Percentiles rank a stretch among this genome's conserved stretches.
Conservation (phyloP, 352 stramenopile species). For the Pythium insidiosum region DNA sequence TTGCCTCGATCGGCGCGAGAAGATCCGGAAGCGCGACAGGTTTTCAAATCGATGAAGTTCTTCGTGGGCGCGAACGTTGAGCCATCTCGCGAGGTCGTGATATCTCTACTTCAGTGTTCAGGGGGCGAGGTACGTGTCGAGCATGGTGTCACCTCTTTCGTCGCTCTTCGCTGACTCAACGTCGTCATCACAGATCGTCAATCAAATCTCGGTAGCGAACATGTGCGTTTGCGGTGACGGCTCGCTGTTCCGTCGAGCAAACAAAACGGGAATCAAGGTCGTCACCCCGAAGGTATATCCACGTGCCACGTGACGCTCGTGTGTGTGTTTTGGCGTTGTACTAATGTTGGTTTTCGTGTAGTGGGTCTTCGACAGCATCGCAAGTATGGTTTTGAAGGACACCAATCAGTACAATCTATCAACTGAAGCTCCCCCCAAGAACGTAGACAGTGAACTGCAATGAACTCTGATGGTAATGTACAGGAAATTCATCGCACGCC, state of each 20-base stretch:
- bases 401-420: constrained; percentile 17
- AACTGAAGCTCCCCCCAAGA: too few relatives aligned
- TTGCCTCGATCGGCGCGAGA: constrained; percentile 33
- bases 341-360: constrained; percentile 6
- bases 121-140: constrained; percentile 46
- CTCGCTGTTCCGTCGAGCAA: constrained; percentile 47
- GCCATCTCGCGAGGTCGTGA: constrained; percentile 58
- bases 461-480: too few relatives aligned
- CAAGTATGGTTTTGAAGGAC: constrained; percentile 49
- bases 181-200: constrained; percentile 35
- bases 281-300: constrained; percentile 66
- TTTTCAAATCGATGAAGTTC: constrained; percentile 59
- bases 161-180: neutral
- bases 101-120: constrained; percentile 65
- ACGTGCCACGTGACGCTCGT: neutral
- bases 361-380: constrained; percentile 79
- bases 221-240: constrained; percentile 63
- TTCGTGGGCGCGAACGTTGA: constrained; percentile 70
- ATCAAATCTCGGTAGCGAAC: constrained; percentile 58
- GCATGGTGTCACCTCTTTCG: neutral
- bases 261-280: constrained; percentile 41
- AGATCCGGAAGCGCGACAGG: constrained; percentile 37
- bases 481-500: too few relatives aligned
- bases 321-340: neutral
- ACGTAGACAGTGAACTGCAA: too few relatives aligned